Evolutionary conservation across 1,139 yeast genomes (phyloP), one percentile per base, ranked within the genome.

Genomic region (Schwanniomyces etchellsii): DNA sequence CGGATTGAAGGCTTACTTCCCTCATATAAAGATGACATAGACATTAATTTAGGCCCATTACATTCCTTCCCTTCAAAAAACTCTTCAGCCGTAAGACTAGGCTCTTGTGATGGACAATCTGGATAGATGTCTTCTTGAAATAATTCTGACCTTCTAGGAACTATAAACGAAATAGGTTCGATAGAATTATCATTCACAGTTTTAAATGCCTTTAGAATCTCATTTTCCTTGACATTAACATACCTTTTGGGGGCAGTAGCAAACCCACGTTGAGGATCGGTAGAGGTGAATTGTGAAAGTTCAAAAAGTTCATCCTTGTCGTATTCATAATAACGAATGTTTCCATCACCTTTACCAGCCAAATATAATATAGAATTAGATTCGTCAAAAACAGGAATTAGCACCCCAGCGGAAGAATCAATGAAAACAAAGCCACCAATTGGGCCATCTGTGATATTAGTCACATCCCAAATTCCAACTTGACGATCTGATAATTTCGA

Each of bases 311-410:
- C 81, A 49, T 91, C 97, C 45, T 82, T 77, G 42, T 78, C 84
- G 52, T 73, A 85, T 59, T 91, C 97, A 50, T 67, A 88, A 60
- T 89, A 89, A 49, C 96, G 84, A 50, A 91, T 86, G 55, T 91
- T 91, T 48, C 98, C 97, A 55, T 91, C 98, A 54, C 98, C 99
- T 57, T 91, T 91, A 44, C 98, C 98, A 22, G 95, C 97, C 40
- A 91, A 66, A 52, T 82, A 91, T 39, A 93, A 67, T 35, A 89
- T 77, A 36, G 80, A 75, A 32, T 85, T 86, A 26, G 83, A 75
- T 25, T 76, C 82, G 50, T 91, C 99, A 50, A 66, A 93, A 48
- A 81, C 74, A 16, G 98, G 98, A 71, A 93, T 81, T 54, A 88
- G 67, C 22, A 91, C 86, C 44, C 98, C 98, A 1, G 97, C 83